phyloP scores from a whole-genome alignment of 2,329 filamentous ascomycete species.

The Cladophialophora immunda region DNA sequence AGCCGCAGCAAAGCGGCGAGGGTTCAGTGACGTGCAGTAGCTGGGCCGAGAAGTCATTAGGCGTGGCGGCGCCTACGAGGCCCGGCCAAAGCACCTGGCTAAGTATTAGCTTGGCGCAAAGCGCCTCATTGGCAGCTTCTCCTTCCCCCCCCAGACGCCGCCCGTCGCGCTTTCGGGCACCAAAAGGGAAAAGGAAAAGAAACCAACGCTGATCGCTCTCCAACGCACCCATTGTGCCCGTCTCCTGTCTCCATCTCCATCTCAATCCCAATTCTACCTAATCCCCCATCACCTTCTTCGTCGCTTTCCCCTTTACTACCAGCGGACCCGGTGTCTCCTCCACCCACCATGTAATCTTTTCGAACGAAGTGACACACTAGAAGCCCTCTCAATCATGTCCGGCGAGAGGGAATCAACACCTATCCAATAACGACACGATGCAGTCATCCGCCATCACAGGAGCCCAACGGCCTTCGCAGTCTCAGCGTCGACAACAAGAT shows the following conservation, averaged over 20 bases:
- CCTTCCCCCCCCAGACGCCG: not conserved
- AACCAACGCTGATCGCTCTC: slow-evolving; percentile 6
- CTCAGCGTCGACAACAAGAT: slow-evolving; percentile 30
- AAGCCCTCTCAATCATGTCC: slow-evolving; percentile 18
- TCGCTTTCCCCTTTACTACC: slow-evolving; percentile 6
- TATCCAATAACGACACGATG: slow-evolving; percentile 28
- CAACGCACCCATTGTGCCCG: not conserved
- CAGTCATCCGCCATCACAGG: slow-evolving; percentile 23
- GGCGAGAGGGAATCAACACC: not conserved
- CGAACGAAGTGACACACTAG: slow-evolving; percentile 4
- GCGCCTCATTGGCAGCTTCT: not conserved
- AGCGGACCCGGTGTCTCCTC: not conserved
- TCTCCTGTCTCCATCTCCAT: slow-evolving; percentile 4
- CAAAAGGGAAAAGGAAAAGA: slow-evolving; percentile 17
- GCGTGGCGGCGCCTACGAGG: not conserved
- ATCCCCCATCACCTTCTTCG: slow-evolving; percentile 7
- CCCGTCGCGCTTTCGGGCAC: slow-evolving; percentile 2
- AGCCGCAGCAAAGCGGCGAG: not conserved
- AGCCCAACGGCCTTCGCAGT: slow-evolving; percentile 30
- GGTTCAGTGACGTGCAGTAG: not conserved
- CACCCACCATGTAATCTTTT: slow-evolving; percentile 11
- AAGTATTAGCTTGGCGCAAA: not conserved
- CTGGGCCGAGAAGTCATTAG: not conserved
- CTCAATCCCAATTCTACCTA: not conserved
- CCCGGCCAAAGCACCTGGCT: not conserved